A percentile compares a stretch with the other conserved stretches of the same genome.
These are phyloP conservation scores for Cynara cardunculus DNA, from an alignment of 129 eudicot species.

Conservation along the genomic window DNA sequence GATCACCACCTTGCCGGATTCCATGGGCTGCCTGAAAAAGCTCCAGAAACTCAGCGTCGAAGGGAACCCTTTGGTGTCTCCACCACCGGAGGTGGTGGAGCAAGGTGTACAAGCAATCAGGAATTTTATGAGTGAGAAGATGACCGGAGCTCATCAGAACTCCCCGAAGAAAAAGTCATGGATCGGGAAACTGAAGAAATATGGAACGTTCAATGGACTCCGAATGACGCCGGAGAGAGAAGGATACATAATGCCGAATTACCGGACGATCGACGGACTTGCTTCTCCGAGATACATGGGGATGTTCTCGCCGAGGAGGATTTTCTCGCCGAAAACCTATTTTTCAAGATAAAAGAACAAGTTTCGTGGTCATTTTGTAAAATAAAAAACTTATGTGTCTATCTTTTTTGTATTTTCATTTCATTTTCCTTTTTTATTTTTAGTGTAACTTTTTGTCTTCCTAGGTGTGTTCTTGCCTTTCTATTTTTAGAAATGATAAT, in stretches of 20 bases:
- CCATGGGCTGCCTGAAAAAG: conserved; percentile 64
- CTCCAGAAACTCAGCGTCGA: conserved; percentile 74
- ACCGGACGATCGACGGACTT: conserved; percentile 48
- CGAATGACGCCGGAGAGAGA: conserved; percentile 34
- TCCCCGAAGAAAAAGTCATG: conserved; percentile 56
- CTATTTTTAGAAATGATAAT: neutral
- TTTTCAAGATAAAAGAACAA: conserved; percentile 35
- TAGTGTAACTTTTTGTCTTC: neutral
- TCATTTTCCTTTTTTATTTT: neutral
- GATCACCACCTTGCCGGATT: conserved; percentile 57
- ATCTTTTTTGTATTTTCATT: neutral
- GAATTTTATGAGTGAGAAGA: conserved; percentile 60
- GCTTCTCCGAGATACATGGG: conserved; percentile 71
- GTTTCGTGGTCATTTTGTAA: conserved; percentile 1
- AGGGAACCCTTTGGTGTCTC: conserved; percentile 76
- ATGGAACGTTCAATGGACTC: conserved; percentile 57
- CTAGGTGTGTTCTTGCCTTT: neutral
- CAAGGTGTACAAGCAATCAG: conserved; percentile 54
- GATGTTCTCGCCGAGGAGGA: conserved; percentile 70
- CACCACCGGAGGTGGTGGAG: conserved; percentile 68
- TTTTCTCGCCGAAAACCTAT: conserved; percentile 61
- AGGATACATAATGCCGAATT: conserved; percentile 37
- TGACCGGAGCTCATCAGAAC: conserved; percentile 43
- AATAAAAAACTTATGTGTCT: conserved; percentile 1
- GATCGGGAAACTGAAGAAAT: conserved; percentile 67